Base-by-base conservation (phyloP, 805 yeast species). In the Lachancea nothofagi region DNA sequence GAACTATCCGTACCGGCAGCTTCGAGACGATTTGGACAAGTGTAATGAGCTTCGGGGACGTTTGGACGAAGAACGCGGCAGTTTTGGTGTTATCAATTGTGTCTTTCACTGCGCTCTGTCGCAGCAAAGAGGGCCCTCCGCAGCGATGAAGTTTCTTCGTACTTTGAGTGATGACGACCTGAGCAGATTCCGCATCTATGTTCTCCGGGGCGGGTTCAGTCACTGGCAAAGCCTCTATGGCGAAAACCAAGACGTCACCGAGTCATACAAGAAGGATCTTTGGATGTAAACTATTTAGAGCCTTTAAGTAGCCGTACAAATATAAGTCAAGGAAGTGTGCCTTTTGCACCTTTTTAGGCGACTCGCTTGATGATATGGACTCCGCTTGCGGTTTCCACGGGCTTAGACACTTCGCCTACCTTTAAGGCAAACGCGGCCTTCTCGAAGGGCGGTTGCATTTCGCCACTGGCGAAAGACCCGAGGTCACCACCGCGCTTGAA, bases 371-470 rank as follows among this genome's bases (percentile, higher is more conserved):
- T 79, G 46, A 93, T 60, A 55, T 93, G 98, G 36, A 87, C 79
- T 17, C 98, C 98, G 50, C 94, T 82, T 54, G 82, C 94, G 13
- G 89, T 77, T 64, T 88, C 97, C 12, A 93, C 83, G 20, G 88
- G 75, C 31, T 77, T 83, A 54, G 93, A 81, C 32, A 83, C 61
- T 57, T 89, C 93, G 15, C 96, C 96, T 15, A 87, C 80, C 48
- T 84, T 77, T 48, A 93, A 67, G 4, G 65, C 79, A 59, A 83
- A 90, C 1, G 96, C 80, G 2, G 93, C 95, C 44, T 79, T 79
- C 62, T 93, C 98, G 56, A 93, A 93, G 43, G 82, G 66, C 25
- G 96, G 96, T 62, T 93, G 97, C 98, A 93, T 93, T 52, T 82
- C 88, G 28, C 96, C 96, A 45, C 72, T 78, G 18, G 83, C 86